Conservation (phyloP, 2,329 filamentous ascomycete species). For the Diaporthe helianthi region DNA sequence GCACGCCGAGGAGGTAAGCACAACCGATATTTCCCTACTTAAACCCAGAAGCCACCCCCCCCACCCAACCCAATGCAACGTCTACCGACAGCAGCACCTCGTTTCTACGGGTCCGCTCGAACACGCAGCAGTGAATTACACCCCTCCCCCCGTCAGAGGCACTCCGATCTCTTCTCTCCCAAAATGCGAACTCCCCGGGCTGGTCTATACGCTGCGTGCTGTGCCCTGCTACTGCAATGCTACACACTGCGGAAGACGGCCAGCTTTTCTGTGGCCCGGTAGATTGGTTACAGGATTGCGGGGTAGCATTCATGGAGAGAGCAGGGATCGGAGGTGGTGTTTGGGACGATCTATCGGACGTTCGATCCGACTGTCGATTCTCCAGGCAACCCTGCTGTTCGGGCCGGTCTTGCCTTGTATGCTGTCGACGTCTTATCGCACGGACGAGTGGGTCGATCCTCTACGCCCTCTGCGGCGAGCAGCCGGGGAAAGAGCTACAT, state of each 20-base stretch:
- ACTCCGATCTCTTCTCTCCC: background rate
- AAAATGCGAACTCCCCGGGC: background rate
- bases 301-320: conserved; percentile 18
- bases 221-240: background rate
- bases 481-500: background rate
- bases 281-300: conserved; percentile 27
- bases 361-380: background rate
- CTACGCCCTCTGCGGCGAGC: background rate
- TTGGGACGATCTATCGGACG: background rate
- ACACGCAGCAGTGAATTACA: background rate
- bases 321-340: conserved; percentile 4
- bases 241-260: background rate
- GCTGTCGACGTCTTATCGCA: background rate
- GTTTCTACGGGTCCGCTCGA: background rate
- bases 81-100: conserved; percentile 8
- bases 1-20: conserved; percentile 82
- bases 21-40: background rate
- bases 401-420: background rate
- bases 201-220: background rate
- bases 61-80: conserved; percentile 9
- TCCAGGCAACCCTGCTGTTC: background rate
- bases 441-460: conserved; percentile 13
- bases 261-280: conserved; percentile 14
- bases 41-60: conserved; percentile 19
- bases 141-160: background rate